These are phyloP conservation scores for Rhizoclosmatium sp. DNA, from an alignment of 192 early-diverging fungal species.

Conservation along the genomic window DNA sequence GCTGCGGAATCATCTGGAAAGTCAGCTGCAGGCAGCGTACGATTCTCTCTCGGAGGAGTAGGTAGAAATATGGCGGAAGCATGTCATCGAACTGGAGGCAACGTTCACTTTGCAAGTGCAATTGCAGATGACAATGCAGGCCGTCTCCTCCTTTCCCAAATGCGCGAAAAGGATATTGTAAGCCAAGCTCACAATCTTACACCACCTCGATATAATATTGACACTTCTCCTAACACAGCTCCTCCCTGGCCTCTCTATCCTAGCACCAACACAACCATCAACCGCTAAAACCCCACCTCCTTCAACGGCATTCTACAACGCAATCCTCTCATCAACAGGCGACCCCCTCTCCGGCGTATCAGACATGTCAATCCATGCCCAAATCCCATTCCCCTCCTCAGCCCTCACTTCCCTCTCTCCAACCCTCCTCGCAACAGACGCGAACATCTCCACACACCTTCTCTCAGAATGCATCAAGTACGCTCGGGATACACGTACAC, in stretches of 20 bases:
- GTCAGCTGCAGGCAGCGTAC: conserved; percentile 61
- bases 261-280: not conserved
- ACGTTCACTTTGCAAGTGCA: conserved; percentile 69
- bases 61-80: conserved; percentile 92
- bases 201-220: not conserved
- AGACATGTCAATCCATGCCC: conserved; percentile 88
- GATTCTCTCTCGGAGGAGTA: conserved; percentile 83
- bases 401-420: conserved; percentile 45
- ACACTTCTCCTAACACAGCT: conserved; percentile 32
- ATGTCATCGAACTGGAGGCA: conserved; percentile 60
- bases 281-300: too few species aligned
- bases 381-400: conserved; percentile 47
- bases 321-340: conserved; percentile 75
- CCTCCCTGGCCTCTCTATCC: conserved; percentile 4
- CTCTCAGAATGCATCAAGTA: conserved; percentile 55
- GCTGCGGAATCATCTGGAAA: not conserved
- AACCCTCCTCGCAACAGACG: conserved; percentile 44
- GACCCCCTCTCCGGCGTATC: conserved; percentile 83
- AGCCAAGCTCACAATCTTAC: not conserved
- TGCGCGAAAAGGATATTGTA: conserved; percentile 67
- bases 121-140: conserved; percentile 81
- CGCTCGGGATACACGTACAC: not conserved
- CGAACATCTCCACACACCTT: conserved; percentile 22
- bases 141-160: conserved; percentile 55
- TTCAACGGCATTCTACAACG: conserved; percentile 82